Conservation (phyloP, 208 protist species). For the Leishmania arabica region DNA sequence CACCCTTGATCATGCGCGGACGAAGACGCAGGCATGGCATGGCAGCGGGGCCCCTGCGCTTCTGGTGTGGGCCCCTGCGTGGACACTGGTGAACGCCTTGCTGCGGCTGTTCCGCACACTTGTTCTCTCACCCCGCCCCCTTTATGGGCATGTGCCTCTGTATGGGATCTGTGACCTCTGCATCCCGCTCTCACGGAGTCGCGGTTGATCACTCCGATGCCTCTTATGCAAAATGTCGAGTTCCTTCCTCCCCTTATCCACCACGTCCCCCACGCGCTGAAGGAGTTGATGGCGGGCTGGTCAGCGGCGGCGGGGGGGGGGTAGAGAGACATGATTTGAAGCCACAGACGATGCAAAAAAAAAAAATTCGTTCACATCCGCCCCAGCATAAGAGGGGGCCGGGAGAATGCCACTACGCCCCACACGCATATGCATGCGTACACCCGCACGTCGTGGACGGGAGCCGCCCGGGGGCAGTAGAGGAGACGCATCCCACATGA, state of each 20-base stretch:
- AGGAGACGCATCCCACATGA: background rate
- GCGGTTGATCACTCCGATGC: background rate
- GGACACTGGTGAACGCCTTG: background rate
- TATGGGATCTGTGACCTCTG: background rate
- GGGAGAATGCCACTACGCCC: no score
- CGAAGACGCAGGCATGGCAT: background rate
- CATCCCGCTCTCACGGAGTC: background rate
- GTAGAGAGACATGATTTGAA: no score
- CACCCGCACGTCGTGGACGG: no score
- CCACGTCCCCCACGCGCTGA: background rate
- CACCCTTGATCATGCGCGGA: background rate
- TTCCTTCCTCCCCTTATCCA: background rate
- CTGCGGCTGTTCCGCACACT: slow-evolving; percentile 1
- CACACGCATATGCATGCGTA: no score
- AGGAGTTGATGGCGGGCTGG: background rate
- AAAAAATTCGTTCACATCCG: no score
- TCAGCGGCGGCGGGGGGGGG: no score
- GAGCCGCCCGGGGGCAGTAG: no score
- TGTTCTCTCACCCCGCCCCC: background rate
- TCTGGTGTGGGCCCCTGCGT: background rate
- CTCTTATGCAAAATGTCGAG: background rate
- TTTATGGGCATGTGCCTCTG: background rate
- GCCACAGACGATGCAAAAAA: no score
- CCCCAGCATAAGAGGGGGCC: no score
- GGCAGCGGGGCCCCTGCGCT: background rate